Evolutionary conservation across 441 rosid species (phyloP).

Genomic region (Pelargonium australe): DNA sequence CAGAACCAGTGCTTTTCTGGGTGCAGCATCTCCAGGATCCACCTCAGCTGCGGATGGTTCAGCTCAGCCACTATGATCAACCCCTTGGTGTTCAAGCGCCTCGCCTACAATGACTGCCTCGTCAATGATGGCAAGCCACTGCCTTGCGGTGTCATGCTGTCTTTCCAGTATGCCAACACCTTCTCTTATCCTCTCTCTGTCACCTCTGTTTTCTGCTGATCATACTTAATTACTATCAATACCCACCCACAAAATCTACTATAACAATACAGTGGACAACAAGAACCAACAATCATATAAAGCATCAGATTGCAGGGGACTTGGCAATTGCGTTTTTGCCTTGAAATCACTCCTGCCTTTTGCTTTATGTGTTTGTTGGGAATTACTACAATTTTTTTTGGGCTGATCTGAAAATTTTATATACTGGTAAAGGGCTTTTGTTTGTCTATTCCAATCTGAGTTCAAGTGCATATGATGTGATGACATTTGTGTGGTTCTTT

Average conservation of each 20-base stretch:
- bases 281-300: background rate
- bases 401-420: background rate
- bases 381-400: background rate
- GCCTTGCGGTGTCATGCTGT: slow-evolving; percentile 44
- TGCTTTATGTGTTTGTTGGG: background rate
- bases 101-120: slow-evolving; percentile 76
- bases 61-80: slow-evolving; percentile 69
- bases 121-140: slow-evolving; percentile 70
- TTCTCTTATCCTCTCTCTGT: slow-evolving; percentile 69
- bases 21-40: slow-evolving; percentile 62
- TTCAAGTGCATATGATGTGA: background rate
- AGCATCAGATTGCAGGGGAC: background rate
- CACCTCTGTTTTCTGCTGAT: slow-evolving; percentile 49
- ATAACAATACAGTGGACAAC: background rate
- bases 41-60: slow-evolving; percentile 81
- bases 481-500: background rate
- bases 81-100: slow-evolving; percentile 73
- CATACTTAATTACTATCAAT: background rate
- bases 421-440: too few relatives aligned
- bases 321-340: background rate
- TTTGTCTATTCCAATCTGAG: background rate
- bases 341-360: background rate
- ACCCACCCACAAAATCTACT: background rate
- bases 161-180: slow-evolving; percentile 74
- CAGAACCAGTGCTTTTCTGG: slow-evolving; percentile 61